Conservation (phyloP, 2,329 filamentous ascomycete species). For the Meredithiella fracta region DNA sequence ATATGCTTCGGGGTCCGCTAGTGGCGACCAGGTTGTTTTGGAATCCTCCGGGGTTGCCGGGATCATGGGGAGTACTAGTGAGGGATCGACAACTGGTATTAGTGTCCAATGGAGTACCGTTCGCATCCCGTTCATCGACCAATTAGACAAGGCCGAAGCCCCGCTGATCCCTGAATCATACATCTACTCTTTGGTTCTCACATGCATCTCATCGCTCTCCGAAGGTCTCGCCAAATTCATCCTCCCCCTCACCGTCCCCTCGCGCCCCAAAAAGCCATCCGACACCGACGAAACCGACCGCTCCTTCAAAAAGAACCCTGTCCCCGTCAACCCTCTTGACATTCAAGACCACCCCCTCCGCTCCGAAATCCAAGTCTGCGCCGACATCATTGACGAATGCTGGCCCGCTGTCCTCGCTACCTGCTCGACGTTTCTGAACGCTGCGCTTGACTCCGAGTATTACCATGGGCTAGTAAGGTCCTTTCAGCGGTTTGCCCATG, state of each 20-base stretch:
- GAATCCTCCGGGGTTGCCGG: constrained; percentile 79
- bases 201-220: constrained; percentile 77
- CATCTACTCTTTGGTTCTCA: constrained; percentile 73
- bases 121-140: constrained; percentile 76
- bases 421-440: constrained; percentile 88
- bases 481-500: constrained; percentile 89
- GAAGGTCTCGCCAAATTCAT: constrained; percentile 90
- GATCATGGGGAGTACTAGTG: constrained; percentile 58
- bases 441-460: constrained; percentile 79
- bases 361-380: constrained; percentile 57
- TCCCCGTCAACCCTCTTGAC: constrained; percentile 69
- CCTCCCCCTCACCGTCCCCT: constrained; percentile 71
- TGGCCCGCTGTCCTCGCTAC: constrained; percentile 93
- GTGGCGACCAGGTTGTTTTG: constrained; percentile 69
- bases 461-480: constrained; percentile 84
- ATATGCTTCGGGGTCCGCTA: constrained; percentile 36
- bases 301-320: constrained; percentile 55
- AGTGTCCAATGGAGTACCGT: constrained; percentile 84
- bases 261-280: constrained; percentile 37
- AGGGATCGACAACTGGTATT: constrained; percentile 58
- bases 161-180: constrained; percentile 81
- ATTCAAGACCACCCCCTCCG: constrained; percentile 57
- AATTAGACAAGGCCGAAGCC: constrained; percentile 80
- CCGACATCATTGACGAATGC: constrained; percentile 71
- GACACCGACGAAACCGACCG: constrained; percentile 23